Evolutionary conservation across 164 flowering plant genomes (phyloP), one percentile per base, ranked within the genome.

Genomic region (Umbellularia californica): DNA sequence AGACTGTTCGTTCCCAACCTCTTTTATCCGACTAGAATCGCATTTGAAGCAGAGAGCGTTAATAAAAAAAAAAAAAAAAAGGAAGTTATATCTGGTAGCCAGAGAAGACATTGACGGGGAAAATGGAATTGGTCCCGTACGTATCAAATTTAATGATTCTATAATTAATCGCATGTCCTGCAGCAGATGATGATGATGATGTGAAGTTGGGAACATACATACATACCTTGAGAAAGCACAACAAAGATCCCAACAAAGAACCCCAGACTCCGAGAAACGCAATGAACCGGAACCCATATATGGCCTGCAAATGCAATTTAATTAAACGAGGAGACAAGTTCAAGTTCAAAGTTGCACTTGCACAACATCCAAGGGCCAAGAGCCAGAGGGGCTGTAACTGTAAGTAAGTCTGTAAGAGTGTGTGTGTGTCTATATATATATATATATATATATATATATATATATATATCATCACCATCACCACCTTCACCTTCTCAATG

Each of bases 141-240:
- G 1, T 41, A 41, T 7, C 11, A 55, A 55, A 55, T 55, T 30
- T 30, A 5, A 30, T 30, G 35, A 30, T 30, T 30, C 35, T 30
- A 30, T 30, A 30, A 30, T 30, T 30, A 30, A 30, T 30, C 35
- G 35, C 35, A 30, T 30, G 35, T 30, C 35, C 35, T 55, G 20
- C 60, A 14, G 17, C 4, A 55, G 13, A 13, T 55, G 11, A 55
- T 28, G 30, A 55, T 28, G 30, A 28, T 55, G 60, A 19, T 19
- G 20, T 17, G 60, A 55, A 17, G 20, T 55, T 55, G 13, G n/a
- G n/a, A 47, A 69, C 15, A 30, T 50, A n/a, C 35, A 66, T 75
- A 87, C 50, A 66, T 77, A 87, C 95, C 91, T 89, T 87, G 72
- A 90, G 63, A 68, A 91, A 91, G 79, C 96, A 91, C 24, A 88